These are phyloP conservation scores for Diophrys appendiculata DNA, from an alignment of 73 alveolate genomes.

Conservation along the genomic window DNA sequence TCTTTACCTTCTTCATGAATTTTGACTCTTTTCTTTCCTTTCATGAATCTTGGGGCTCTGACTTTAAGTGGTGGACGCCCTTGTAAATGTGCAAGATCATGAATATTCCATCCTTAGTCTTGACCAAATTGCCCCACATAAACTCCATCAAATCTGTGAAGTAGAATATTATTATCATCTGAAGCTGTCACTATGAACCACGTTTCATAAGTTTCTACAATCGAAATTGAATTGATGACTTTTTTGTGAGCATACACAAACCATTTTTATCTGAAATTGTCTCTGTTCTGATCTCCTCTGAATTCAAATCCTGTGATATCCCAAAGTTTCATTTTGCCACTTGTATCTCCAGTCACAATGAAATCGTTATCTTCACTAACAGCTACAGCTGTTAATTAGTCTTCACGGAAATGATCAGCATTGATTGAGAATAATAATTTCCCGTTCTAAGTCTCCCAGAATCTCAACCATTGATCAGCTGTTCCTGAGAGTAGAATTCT, in stretches of 20 bases:
- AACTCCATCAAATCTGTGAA: slow-evolving; percentile 62
- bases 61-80: no score
- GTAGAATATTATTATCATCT: slow-evolving; percentile 57
- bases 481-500: slow-evolving; percentile 27
- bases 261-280: no score
- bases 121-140: slow-evolving; percentile 32
- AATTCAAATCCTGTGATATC: slow-evolving; percentile 31
- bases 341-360: slow-evolving; percentile 54
- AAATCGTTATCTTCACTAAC: slow-evolving; percentile 21
- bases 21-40: no score
- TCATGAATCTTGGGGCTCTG: no score
- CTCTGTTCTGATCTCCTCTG: no score
- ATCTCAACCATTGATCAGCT: slow-evolving; percentile 55
- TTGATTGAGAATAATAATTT: slow-evolving; percentile 23
- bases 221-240: slow-evolving; percentile 40
- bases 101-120: slow-evolving; percentile 24
- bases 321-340: slow-evolving; percentile 51
- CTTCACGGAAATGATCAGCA: slow-evolving; percentile 47
- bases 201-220: slow-evolving; percentile 38
- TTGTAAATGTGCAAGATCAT: no score
- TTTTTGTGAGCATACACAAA: slow-evolving; percentile 55
- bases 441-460: slow-evolving; percentile 54
- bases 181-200: slow-evolving; percentile 48
- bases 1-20: no score
- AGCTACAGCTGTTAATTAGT: slow-evolving; percentile 53